A percentile compares a stretch with the other conserved stretches of the same genome.
Conservation (phyloP, 495 filamentous ascomycete species). For the Aspergillus funiculosus region DNA sequence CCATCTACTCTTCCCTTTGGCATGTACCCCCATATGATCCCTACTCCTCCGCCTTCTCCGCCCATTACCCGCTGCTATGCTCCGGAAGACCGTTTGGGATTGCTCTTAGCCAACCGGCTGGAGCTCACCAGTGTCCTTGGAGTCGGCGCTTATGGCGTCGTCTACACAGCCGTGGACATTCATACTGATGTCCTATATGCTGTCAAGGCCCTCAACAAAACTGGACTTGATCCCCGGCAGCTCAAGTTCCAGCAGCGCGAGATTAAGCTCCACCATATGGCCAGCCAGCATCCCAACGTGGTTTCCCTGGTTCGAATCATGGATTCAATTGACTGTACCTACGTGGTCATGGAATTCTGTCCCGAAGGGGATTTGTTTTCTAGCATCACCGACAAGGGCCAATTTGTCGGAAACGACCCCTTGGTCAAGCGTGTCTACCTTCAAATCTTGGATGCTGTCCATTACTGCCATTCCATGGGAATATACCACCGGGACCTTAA, state of each 20-base stretch:
- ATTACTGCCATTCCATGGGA: slow-evolving; percentile 84
- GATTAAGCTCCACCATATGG: slow-evolving; percentile 84
- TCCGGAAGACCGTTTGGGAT: slow-evolving; percentile 83
- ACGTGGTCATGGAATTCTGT: slow-evolving; percentile 95
- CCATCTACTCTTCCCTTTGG: slow-evolving; percentile 16
- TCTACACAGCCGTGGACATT: slow-evolving; percentile 88
- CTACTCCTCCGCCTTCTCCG: slow-evolving; percentile 57
- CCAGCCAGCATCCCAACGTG: slow-evolving; percentile 84
- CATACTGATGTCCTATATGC: slow-evolving; percentile 79
- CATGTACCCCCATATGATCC: slow-evolving; percentile 50
- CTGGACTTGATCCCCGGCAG: slow-evolving; percentile 80
- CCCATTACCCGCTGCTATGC: slow-evolving; percentile 46
- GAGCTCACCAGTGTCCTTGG: slow-evolving; percentile 82
- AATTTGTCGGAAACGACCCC: slow-evolving; percentile 87
- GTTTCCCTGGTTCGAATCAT: slow-evolving; percentile 93
- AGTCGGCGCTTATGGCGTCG: slow-evolving; percentile 92
- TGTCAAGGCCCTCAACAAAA: slow-evolving; percentile 94
- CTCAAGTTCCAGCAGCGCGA: slow-evolving; percentile 86
- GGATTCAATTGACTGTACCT: slow-evolving; percentile 88
- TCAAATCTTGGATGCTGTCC: slow-evolving; percentile 95
- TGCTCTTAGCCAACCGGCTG: slow-evolving; percentile 73
- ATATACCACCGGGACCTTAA: slow-evolving; percentile 98
- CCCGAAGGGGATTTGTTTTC: slow-evolving; percentile 95
- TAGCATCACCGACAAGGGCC: slow-evolving; percentile 91
- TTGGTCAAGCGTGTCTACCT: slow-evolving; percentile 85